These are phyloP conservation scores for Geotrichum europaeum DNA, from an alignment of 1,139 yeast species.

Conservation along the genomic window DNA sequence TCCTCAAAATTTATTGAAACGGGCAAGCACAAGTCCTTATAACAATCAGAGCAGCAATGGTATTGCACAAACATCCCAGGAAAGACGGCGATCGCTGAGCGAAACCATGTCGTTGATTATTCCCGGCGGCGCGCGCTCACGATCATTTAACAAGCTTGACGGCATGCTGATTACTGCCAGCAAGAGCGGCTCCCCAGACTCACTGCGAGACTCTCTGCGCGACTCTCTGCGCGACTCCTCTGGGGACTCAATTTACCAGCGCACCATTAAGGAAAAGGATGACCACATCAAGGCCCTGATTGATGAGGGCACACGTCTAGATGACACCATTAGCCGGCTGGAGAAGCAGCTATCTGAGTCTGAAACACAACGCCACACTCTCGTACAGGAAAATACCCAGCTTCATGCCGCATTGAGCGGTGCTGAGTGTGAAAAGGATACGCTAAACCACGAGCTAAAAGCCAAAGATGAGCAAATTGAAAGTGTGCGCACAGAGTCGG, in stretches of 20 bases:
- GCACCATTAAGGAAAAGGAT: slow-evolving; percentile 25
- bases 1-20: slow-evolving; percentile 12
- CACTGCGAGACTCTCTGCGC: background rate
- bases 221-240: background rate
- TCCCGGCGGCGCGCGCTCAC: slow-evolving; percentile 12
- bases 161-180: background rate
- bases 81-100: slow-evolving; percentile 16
- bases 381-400: slow-evolving; percentile 28
- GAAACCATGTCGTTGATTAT: slow-evolving; percentile 17
- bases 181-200: slow-evolving; percentile 1
- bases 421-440: slow-evolving; percentile 25
- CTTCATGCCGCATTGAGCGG: slow-evolving; percentile 24
- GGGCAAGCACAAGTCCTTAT: background rate
- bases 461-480: slow-evolving; percentile 2
- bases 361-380: slow-evolving; percentile 29
- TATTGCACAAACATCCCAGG: slow-evolving; percentile 1
- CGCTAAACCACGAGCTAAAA: slow-evolving; percentile 6
- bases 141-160: slow-evolving; percentile 13
- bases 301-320: slow-evolving; percentile 31
- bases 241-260: slow-evolving; percentile 9
- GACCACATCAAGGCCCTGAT: slow-evolving; percentile 30
- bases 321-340: slow-evolving; percentile 26
- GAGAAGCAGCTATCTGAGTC: slow-evolving; percentile 30
- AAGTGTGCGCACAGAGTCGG: background rate
- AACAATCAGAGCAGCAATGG: background rate